Base-by-base conservation (phyloP, 2,329 filamentous ascomycete species). In the Trichophyton verrucosum region DNA sequence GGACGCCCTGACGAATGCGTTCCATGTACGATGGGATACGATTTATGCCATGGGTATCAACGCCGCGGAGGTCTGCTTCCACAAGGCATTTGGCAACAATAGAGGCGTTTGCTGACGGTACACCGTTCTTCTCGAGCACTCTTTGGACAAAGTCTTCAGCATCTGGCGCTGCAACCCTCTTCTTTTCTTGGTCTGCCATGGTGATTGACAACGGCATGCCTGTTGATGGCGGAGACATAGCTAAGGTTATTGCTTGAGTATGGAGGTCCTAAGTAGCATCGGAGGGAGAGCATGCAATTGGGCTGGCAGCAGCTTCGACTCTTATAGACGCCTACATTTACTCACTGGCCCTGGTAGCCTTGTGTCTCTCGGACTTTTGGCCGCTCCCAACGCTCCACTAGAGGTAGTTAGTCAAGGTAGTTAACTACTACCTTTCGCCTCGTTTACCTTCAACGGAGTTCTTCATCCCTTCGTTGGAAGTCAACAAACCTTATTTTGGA, bases 31-130 rank as follows among this genome's bases (percentile, higher is more conserved):
- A 88, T 0, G 88, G 87, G 46, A 92, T 84, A 4, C 88, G 83
- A 71, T 89, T 89, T 71, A 88, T 83, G 63, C 86, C 88, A 70
- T 92, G 88, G 0, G 87, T 89, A 69, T 92, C 88, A 27, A 91
- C 85, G 57, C 88, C 88, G 46, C 88, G 84, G 0, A 92, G 80
- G 66, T 92, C 88, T 11, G 88, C 88, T 40, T 83, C 82, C 0
- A 91, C 80, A 1, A 92, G 82, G 64, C 85, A 87, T 63, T 76
- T 74, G n/a, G 87, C 84, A 11, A 91, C 75, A 40, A 84, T 82
- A 3, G 73, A 64, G 15, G 88, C 86, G 64, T 88, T 81, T 2
- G 77, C 70, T 0, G 72, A 60, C 0, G 84, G 73, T 0, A 88
- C 85, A 1, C 82, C 82, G 67, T 89, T 84, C 27, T 77, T 84